These are phyloP conservation scores for Leccinum uliginosum DNA, from an alignment of 768 basidiomycete species.

Conservation along the genomic window DNA sequence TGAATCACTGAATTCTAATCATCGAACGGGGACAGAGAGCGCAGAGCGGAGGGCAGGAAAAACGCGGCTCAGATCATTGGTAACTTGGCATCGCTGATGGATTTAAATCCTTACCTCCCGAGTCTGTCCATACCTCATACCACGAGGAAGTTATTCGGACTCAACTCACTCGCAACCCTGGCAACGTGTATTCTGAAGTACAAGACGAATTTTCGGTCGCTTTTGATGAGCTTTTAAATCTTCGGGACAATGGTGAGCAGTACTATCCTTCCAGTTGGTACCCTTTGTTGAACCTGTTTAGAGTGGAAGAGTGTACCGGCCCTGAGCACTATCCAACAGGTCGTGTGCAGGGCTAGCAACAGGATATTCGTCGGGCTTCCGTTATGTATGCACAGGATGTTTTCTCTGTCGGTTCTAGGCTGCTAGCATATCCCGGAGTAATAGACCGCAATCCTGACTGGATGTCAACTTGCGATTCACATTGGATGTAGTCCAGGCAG, in stretches of 20 bases:
- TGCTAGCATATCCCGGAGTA: background rate
- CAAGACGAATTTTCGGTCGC: constrained; percentile 33
- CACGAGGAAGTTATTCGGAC: constrained; percentile 28
- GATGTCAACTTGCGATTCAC: background rate
- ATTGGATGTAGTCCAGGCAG: background rate
- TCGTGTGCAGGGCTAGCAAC: constrained; percentile 28
- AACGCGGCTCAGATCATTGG: too few species aligned
- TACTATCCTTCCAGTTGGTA: background rate
- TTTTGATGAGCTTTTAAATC: constrained; percentile 35
- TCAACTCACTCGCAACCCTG: constrained; percentile 40
- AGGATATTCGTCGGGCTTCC: constrained; percentile 48
- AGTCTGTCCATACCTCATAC: constrained; percentile 27
- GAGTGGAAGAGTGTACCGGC: constrained; percentile 37
- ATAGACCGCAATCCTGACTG: background rate
- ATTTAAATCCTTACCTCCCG: too few species aligned
- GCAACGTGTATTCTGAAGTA: constrained; percentile 27
- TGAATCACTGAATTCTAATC: too few species aligned
- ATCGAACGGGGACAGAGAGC: too few species aligned
- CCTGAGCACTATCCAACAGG: constrained; percentile 20
- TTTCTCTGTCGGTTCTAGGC: background rate
- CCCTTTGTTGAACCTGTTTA: constrained; percentile 9
- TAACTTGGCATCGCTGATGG: too few species aligned
- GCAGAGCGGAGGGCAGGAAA: too few species aligned
- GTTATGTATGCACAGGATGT: background rate
- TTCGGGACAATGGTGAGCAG: constrained; percentile 12